Evolutionary conservation across 176 grass and related monocot genomes (phyloP).

Genomic region (Thinopyrum elongatum): DNA sequence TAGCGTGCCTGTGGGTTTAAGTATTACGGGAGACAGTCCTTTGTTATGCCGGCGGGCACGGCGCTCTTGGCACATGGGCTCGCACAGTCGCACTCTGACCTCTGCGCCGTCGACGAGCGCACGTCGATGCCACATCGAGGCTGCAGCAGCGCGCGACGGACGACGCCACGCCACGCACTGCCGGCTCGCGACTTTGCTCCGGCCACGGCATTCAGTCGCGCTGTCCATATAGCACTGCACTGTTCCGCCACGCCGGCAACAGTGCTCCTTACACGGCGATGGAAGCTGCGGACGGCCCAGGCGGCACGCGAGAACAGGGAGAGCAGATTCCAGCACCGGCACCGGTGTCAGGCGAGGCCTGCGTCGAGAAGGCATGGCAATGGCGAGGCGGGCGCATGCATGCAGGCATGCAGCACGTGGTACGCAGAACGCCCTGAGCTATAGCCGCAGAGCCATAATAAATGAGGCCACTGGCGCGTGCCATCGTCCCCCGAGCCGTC

Average conservation of each 20-base stretch:
- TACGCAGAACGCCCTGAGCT: background rate
- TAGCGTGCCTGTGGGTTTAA: background rate
- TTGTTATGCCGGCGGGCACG: background rate
- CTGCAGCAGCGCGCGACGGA: too few relatives aligned
- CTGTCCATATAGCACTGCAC: background rate
- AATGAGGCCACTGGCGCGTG: background rate
- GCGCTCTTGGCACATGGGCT: background rate
- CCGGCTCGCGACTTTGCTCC: background rate
- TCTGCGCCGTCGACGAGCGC: background rate
- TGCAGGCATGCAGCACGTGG: background rate
- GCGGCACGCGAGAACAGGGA: background rate
- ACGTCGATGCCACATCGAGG: background rate
- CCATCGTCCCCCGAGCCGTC: background rate
- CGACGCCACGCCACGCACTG: background rate
- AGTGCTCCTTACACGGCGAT: background rate
- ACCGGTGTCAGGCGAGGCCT: background rate
- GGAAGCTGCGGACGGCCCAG: constrained; percentile 2
- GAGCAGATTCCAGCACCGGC: background rate
- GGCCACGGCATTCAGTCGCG: too few relatives aligned
- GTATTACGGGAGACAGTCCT: background rate
- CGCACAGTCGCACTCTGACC: background rate
- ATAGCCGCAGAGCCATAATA: background rate
- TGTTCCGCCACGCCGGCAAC: background rate
- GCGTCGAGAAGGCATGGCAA: background rate
- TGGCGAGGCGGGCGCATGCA: background rate